Evolutionary conservation across 306 rosid species (phyloP), one percentile per base, ranked within the genome.

Genomic region (Cucumis melo): DNA sequence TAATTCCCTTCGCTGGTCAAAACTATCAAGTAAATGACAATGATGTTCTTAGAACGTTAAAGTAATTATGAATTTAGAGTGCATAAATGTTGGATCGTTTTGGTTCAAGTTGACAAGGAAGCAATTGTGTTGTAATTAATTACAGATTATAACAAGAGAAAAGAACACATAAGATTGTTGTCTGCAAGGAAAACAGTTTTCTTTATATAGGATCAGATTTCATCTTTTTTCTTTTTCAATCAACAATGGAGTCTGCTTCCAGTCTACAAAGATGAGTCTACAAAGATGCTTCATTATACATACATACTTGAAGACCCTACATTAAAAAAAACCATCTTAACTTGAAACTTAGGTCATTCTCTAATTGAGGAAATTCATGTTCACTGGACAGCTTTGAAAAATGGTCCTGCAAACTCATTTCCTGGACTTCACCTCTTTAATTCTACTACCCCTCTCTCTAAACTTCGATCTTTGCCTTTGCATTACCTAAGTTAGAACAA

Each of bases 351-450:
- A 7, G 82, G 80, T 82, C 88, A 80, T 81, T 78, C 70, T 81
- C 83, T 80, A 80, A 66, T 77, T 80, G 54, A 59, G 72, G 71
- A 65, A 71, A 48, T 50, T 48, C 59, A 48, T 48, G 76, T 71
- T 71, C 59, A 46, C 76, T 29, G 76, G 82, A 84, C 87, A 78
- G 61, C 76, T 89, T 82, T 75, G 88, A 87, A 88, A 88, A 85
- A 60, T 84, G 89, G 60, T 82, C 90, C 87, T 78, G 91, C 96
- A 86, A 82, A 83, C 55, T 81, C 79, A 66, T 78, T 77, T 51
- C 86, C 80, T 81, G 57, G 61, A 59, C 84, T 77, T 83, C 89
- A 41, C 77, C 86, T 51, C 54, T 46, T 75, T 79, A 71, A 78
- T 78, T 61, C 59, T 80, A 72, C 79, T 65, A 17, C 10, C 53